Conservation (phyloP, 768 basidiomycete genomes). For the Amanita molliuscula region DNA sequence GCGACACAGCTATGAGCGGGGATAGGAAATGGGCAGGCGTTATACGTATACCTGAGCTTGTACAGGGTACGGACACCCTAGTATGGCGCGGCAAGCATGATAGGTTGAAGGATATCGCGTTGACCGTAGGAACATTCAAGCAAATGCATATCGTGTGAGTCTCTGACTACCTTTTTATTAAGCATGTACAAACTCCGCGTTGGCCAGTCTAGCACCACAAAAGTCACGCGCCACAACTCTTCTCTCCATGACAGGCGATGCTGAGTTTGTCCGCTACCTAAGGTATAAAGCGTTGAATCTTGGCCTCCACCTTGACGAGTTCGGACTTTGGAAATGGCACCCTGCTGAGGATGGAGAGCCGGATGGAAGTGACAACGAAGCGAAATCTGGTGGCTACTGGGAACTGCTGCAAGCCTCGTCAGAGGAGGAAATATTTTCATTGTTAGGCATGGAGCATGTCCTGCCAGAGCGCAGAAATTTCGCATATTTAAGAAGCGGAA, state of each 20-base stretch:
- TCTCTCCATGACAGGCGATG: constrained; percentile 47
- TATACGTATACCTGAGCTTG: constrained; percentile 32
- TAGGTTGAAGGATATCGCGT: constrained; percentile 16
- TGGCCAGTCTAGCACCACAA: constrained; percentile 30
- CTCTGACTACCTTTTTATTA: constrained; percentile 1
- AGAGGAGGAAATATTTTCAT: constrained; percentile 34
- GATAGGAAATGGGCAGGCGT: constrained; percentile 41
- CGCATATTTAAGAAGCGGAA: constrained; percentile 9
- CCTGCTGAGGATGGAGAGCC: constrained; percentile 1
- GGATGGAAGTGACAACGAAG: neutral
- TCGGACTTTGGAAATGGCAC: constrained; percentile 56
- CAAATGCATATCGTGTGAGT: constrained; percentile 28
- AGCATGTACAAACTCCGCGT: neutral
- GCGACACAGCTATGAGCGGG: constrained; percentile 20
- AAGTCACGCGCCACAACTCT: constrained; percentile 43
- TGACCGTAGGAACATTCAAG: constrained; percentile 26
- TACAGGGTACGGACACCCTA: constrained; percentile 7
- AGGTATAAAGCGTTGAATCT: constrained; percentile 29
- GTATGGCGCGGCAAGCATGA: constrained; percentile 1
- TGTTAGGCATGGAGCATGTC: constrained; percentile 32
- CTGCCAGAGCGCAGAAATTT: constrained; percentile 30
- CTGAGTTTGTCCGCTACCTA: constrained; percentile 31
- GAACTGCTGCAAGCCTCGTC: constrained; percentile 30
- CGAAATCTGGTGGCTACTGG: constrained; percentile 28
- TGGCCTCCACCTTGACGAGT: constrained; percentile 46